Base-by-base conservation (phyloP, 2,329 filamentous ascomycete species). In the Chaetomium sp. region DNA sequence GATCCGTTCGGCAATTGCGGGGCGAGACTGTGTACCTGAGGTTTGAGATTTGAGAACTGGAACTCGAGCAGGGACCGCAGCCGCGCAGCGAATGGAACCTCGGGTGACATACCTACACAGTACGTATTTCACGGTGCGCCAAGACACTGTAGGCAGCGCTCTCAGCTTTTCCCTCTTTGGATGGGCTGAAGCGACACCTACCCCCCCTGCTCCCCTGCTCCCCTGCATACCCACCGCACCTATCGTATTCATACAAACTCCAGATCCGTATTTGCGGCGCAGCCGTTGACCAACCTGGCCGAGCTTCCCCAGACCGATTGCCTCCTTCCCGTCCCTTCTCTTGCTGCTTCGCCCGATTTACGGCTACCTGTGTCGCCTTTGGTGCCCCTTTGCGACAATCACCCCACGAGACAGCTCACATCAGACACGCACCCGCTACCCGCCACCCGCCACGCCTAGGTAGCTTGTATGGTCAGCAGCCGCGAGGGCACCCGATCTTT, bases 111-210 rank as follows among this genome's bases (percentile, higher is more conserved):
- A n/a, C n/a, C n/a, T n/a, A n/a, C n/a, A n/a, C n/a, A n/a, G n/a
- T 12, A 9, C 23, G 38, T 19, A 27, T 29, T 9, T 3, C 21
- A 61, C 56, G 59, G 63, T 65, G 57, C 29, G 63, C 35, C 54
- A 57, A 31, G 12, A 33, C 60, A 60, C 55, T 57, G 62, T 65
- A 35, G 49, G 33, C 35, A 16, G n/a, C 62, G 38, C 59, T 60
- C 53, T 60, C 63, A 67, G 65, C 67, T 65, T 63, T 63, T 63
- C 65, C 63, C 12, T 64, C 55, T 59, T 64, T 45, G 57, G 64
- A 61, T 23, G 51, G 54, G 67, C 61, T 66, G 67, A 67, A 63
- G 67, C 58, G 53, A 42, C 31, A n/a, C n/a, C n/a, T n/a, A n/a
- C n/a, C n/a, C n/a, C n/a, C n/a, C n/a, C n/a, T n/a, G 51, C 31